Percentiles rank a stretch among this genome's conserved stretches.
phyloP scores from a whole-genome alignment of 371 early-diverging fungal genomes.

The Mortierella sp. region DNA sequence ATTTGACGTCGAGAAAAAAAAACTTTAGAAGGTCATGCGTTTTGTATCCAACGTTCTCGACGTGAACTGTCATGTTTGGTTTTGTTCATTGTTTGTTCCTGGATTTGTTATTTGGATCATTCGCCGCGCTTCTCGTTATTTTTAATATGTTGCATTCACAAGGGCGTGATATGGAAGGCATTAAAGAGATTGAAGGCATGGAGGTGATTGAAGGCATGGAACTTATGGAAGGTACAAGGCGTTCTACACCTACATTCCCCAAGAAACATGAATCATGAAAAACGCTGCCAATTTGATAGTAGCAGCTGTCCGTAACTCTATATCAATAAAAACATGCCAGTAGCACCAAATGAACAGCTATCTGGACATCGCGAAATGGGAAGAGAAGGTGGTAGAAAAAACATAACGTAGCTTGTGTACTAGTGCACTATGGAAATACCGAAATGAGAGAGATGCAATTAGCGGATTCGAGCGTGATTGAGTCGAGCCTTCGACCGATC shows the following conservation, averaged over 20 bases:
- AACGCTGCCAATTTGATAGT: background rate
- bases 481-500: background rate
- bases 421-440: background rate
- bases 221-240: background rate
- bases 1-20: background rate
- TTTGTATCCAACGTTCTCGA: background rate
- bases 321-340: background rate
- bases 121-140: background rate
- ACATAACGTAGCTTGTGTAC: background rate
- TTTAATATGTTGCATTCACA: background rate
- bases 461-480: background rate
- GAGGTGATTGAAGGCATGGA: background rate
- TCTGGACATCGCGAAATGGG: background rate
- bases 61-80: background rate
- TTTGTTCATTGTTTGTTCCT: background rate
- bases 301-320: no score
- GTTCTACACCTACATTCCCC: no score
- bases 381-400: background rate
- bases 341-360: background rate
- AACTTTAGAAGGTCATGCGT: no score
- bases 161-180: background rate
- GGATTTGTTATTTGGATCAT: background rate
- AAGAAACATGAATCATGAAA: background rate
- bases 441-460: background rate
- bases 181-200: background rate